These are phyloP conservation scores for Apiospora sp. DNA, from an alignment of 2,329 filamentous ascomycete genomes.

Conservation along the genomic window DNA sequence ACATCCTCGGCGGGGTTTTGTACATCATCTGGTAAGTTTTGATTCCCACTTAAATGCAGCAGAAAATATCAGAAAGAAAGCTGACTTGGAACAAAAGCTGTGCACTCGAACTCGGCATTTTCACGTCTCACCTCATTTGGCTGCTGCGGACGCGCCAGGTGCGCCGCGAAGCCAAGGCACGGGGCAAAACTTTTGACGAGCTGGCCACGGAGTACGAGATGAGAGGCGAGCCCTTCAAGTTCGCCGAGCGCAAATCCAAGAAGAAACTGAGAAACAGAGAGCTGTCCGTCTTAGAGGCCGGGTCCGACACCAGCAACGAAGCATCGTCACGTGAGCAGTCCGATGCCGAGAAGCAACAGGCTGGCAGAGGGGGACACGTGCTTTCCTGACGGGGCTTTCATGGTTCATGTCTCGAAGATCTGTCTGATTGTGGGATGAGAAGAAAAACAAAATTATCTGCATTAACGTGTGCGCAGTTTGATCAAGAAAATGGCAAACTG, in stretches of 20 bases:
- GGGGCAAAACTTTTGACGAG: conserved; percentile 64
- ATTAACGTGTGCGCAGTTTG: conserved; percentile 4
- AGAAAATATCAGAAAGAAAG: not conserved
- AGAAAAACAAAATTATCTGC: conserved; percentile 29
- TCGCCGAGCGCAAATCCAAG: conserved; percentile 42
- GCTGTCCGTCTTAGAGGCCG: not conserved
- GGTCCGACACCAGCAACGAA: not conserved
- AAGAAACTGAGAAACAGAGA: not conserved
- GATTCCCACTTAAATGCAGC: too few relatives aligned
- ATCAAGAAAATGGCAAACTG: not conserved
- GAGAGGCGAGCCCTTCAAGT: conserved; percentile 44
- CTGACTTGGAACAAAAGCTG: conserved; percentile 47
- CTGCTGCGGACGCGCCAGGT: conserved; percentile 60
- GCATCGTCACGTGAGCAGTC: not conserved
- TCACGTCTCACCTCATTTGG: conserved; percentile 66
- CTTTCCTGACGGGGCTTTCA: not conserved
- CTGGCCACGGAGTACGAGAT: conserved; percentile 48
- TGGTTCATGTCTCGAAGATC: not conserved
- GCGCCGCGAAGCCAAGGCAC: conserved; percentile 58
- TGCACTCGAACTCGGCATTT: conserved; percentile 66
- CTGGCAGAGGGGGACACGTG: not conserved
- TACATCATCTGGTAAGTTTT: conserved; percentile 65
- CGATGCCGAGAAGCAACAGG: not conserved
- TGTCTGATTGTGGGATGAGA: conserved; percentile 24
- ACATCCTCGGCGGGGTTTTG: conserved; percentile 65